Evolutionary conservation across 2,329 filamentous ascomycete genomes (phyloP).

Genomic region (Penicillium sclerotigenum): DNA sequence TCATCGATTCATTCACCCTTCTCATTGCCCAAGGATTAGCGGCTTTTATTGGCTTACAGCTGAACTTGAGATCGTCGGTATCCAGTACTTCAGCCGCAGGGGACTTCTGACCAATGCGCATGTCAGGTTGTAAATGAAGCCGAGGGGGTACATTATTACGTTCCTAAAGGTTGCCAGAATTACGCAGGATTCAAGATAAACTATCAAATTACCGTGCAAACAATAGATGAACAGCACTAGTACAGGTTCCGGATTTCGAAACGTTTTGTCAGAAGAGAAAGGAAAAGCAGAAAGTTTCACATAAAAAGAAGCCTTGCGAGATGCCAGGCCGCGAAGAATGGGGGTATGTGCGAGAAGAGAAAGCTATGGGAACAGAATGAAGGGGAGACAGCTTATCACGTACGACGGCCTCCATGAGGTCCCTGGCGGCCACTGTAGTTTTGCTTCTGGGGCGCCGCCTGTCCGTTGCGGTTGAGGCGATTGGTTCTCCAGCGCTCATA

Average conservation of each 20-base stretch:
- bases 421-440: conserved; percentile 30
- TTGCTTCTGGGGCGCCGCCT: conserved; percentile 24
- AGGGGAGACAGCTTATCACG: conserved; percentile 15
- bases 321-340: conserved; percentile 14
- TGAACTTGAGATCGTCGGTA: neutral
- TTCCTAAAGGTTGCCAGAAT: neutral
- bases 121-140: neutral
- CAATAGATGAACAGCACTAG: conserved; percentile 3
- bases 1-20: neutral
- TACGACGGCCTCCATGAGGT: conserved; percentile 27
- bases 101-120: neutral
- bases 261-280: conserved; percentile 8
- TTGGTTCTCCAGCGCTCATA: conserved; percentile 90
- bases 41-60: conserved; percentile 3
- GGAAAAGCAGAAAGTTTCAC: conserved; percentile 2
- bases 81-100: conserved; percentile 1
- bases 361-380: conserved; percentile 22
- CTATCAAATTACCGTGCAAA: conserved; percentile 2
- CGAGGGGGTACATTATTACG: neutral
- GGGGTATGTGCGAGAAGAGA: conserved; percentile 27
- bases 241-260: conserved; percentile 1
- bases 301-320: conserved; percentile 14
- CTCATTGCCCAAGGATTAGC: neutral
- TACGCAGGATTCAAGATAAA: neutral
- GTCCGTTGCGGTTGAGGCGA: conserved; percentile 38